These are phyloP conservation scores for Withania somnifera DNA, from an alignment of 305 asterid genomes.

Conservation along the genomic window DNA sequence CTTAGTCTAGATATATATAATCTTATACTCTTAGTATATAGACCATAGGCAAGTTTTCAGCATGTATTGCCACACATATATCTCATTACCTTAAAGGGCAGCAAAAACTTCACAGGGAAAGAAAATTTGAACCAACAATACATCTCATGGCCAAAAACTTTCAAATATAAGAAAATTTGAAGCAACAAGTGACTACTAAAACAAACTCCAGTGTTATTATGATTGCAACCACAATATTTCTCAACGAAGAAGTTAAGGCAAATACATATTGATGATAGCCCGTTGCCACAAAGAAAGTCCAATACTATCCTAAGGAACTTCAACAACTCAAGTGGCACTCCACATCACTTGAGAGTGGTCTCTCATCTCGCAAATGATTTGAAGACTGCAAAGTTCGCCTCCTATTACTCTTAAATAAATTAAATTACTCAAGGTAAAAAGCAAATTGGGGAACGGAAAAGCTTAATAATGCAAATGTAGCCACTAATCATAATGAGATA, in stretches of 20 bases:
- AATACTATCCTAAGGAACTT: not conserved
- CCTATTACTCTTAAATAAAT: not conserved
- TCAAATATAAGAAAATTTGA: not conserved
- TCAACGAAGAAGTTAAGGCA: not conserved
- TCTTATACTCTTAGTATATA: not conserved
- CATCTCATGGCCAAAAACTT: not conserved
- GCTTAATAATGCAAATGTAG: not conserved
- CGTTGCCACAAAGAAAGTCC: not conserved
- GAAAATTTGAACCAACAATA: not conserved
- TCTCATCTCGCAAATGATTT: not conserved
- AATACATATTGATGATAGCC: not conserved
- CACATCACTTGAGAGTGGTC: not conserved
- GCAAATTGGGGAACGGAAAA: not conserved
- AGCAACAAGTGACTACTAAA: not conserved
- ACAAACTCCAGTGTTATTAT: not conserved
- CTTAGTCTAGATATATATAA: not conserved
- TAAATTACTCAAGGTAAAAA: not conserved
- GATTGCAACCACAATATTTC: not conserved
- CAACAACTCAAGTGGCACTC: not conserved
- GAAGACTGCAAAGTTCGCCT: not conserved
- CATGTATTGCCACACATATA: not conserved
- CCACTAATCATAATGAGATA: not conserved
- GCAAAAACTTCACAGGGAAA: not conserved
- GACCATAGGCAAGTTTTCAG: not conserved
- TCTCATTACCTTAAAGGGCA: not conserved